phyloP scores from a whole-genome alignment of 371 early-diverging fungal species.

The Basidiobolus meristosporus region DNA sequence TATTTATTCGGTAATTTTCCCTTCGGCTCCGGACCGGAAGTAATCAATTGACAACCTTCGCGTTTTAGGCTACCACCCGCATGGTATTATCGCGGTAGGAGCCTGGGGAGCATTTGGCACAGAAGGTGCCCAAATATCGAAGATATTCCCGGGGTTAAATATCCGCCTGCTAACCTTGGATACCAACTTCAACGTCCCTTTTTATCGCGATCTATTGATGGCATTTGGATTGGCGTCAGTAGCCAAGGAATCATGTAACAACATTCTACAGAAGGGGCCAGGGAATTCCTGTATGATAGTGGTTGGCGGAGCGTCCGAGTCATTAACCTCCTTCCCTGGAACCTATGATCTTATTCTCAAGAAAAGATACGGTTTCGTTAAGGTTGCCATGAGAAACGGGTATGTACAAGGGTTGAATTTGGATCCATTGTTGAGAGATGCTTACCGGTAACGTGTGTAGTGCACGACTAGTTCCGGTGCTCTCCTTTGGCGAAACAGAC shows the following conservation, averaged over 20 bases:
- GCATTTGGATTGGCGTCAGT: conserved; percentile 50
- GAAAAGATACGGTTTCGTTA: conserved; percentile 58
- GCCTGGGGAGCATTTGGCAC: conserved; percentile 65
- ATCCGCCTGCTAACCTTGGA: conserved; percentile 33
- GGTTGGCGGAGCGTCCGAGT: conserved; percentile 58
- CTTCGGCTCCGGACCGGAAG: conserved; percentile 17
- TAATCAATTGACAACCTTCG: conserved; percentile 9
- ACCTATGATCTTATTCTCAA: conserved; percentile 35
- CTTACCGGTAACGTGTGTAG: conserved; percentile 2
- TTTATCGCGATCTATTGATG: conserved; percentile 51
- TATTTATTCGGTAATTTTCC: conserved; percentile 59
- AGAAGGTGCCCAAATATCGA: conserved; percentile 35
- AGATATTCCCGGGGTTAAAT: conserved; percentile 39
- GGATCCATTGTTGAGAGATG: not conserved
- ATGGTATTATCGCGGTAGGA: conserved; percentile 69
- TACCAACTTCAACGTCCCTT: conserved; percentile 36
- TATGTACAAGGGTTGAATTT: conserved; percentile 5
- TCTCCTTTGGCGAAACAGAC: conserved; percentile 71
- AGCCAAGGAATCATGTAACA: conserved; percentile 42
- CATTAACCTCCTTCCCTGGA: conserved; percentile 39
- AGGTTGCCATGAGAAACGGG: conserved; percentile 53
- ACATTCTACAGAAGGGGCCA: conserved; percentile 42
- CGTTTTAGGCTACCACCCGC: conserved; percentile 59
- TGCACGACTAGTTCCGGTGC: conserved; percentile 46
- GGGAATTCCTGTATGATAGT: conserved; percentile 57